Conservation (phyloP, 371 early-diverging fungal genomes). For the Rhizopus delemar region DNA sequence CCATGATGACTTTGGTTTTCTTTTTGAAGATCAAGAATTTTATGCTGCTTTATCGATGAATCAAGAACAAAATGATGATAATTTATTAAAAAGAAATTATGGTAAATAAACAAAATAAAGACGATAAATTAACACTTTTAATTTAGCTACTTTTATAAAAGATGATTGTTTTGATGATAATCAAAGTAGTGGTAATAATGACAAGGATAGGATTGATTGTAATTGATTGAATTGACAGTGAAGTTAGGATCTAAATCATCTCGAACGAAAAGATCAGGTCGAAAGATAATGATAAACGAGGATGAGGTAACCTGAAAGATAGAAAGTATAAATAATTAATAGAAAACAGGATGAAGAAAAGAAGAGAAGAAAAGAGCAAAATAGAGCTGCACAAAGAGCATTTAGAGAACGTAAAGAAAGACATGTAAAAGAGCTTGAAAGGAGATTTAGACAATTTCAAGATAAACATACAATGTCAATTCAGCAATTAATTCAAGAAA, state of each 20-base stretch:
- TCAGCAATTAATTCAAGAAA: constrained; percentile 36
- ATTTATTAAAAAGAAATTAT: constrained; percentile 7
- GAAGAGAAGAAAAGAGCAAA: constrained; percentile 65
- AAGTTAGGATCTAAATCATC: constrained; percentile 6
- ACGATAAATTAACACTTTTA: neutral
- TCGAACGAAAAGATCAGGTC: constrained; percentile 20
- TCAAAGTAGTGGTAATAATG: constrained; percentile 3
- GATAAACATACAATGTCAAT: constrained; percentile 40
- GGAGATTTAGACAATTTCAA: constrained; percentile 59
- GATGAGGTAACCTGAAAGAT: constrained; percentile 10
- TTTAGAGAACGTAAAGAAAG: constrained; percentile 66
- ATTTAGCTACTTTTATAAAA: neutral
- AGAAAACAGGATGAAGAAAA: constrained; percentile 21
- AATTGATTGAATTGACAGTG: constrained; percentile 16
- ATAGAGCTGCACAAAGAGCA: constrained; percentile 70
- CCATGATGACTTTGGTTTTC: constrained; percentile 5
- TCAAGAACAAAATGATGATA: neutral
- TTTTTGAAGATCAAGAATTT: neutral
- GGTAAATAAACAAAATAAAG: neutral
- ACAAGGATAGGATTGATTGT: neutral
- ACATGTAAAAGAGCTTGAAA: constrained; percentile 63
- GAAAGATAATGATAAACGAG: constrained; percentile 22
- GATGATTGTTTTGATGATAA: constrained; percentile 1
- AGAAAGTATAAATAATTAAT: neutral
- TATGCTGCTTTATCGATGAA: neutral